Evolutionary conservation across 164 flowering plant species (phyloP).

Genomic region (Tinospora cordifolia): DNA sequence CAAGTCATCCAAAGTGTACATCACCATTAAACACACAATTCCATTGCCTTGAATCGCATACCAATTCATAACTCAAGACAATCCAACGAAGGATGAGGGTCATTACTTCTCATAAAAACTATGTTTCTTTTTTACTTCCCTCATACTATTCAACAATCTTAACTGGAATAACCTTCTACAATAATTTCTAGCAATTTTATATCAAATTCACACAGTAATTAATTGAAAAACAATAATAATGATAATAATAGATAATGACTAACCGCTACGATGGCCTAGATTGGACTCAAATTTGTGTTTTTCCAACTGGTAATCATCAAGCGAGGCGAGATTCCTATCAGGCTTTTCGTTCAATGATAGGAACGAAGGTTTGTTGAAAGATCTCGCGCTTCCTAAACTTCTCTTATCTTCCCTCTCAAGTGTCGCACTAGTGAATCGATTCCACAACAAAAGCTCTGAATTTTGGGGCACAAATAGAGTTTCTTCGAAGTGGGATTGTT

Average conservation of each 20-base stretch:
- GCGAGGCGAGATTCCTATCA: constrained; percentile 61
- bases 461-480: constrained; percentile 13
- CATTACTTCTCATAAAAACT: no score
- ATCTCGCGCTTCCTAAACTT: constrained; percentile 5
- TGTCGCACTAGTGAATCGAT: constrained; percentile 11
- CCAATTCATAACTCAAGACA: no score
- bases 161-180: not conserved
- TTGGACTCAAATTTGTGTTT: constrained; percentile 35
- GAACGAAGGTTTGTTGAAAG: constrained; percentile 27
- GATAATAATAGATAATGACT: no score
- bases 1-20: no score
- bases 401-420: constrained; percentile 8
- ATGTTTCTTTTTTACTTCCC: not conserved
- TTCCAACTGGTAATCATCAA: constrained; percentile 85
- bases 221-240: not conserved
- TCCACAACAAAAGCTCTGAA: constrained; percentile 16
- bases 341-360: constrained; percentile 78
- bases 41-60: no score
- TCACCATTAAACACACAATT: no score
- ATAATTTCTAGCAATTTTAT: not conserved
- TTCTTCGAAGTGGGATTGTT: constrained; percentile 17
- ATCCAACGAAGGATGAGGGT: no score
- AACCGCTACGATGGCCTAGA: constrained; percentile 81
- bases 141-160: not conserved
- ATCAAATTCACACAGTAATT: not conserved